phyloP scores from a whole-genome alignment of 176 grass and related monocot species.

The Eragrostis nindensis region DNA sequence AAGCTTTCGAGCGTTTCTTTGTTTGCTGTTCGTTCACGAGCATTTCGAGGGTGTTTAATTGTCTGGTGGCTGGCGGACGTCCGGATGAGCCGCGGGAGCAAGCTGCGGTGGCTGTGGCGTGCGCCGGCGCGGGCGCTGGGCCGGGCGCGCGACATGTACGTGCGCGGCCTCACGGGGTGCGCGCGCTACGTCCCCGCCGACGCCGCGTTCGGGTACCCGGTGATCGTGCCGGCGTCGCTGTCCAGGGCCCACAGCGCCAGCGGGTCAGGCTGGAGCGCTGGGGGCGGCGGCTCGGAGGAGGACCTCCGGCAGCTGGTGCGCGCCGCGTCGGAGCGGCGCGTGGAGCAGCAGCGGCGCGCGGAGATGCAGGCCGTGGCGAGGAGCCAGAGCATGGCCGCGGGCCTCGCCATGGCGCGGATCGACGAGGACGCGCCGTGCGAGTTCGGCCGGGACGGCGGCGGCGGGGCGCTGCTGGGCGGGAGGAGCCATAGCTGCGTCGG shows the following conservation, averaged over 20 bases:
- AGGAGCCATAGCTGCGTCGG: slow-evolving; percentile 54
- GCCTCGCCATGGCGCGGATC: slow-evolving; percentile 52
- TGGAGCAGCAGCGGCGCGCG: background rate
- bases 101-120: slow-evolving; percentile 51
- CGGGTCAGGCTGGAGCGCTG: background rate
- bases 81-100: slow-evolving; percentile 40
- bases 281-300: slow-evolving; percentile 5
- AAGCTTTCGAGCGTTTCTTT: background rate
- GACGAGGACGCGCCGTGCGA: slow-evolving; percentile 59
- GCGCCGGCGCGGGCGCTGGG: slow-evolving; percentile 55
- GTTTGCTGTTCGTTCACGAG: background rate
- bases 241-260: slow-evolving; percentile 34
- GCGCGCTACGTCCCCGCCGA: slow-evolving; percentile 49
- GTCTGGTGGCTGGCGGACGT: too few species aligned
- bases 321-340: slow-evolving; percentile 43
- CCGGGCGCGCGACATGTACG: slow-evolving; percentile 50
- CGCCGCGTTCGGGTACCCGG: slow-evolving; percentile 62
- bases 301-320: slow-evolving; percentile 58
- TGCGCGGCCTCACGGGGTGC: slow-evolving; percentile 46
- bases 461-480: background rate
- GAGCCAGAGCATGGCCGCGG: slow-evolving; percentile 51
- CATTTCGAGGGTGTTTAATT: background rate
- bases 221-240: slow-evolving; percentile 34
- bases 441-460: slow-evolving; percentile 1
- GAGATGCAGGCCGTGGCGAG: slow-evolving; percentile 37